A percentile compares a stretch with the other conserved stretches of the same genome.
Evolutionary conservation across 306 rosid genomes (phyloP).

Genomic region (Vigna angularis): DNA sequence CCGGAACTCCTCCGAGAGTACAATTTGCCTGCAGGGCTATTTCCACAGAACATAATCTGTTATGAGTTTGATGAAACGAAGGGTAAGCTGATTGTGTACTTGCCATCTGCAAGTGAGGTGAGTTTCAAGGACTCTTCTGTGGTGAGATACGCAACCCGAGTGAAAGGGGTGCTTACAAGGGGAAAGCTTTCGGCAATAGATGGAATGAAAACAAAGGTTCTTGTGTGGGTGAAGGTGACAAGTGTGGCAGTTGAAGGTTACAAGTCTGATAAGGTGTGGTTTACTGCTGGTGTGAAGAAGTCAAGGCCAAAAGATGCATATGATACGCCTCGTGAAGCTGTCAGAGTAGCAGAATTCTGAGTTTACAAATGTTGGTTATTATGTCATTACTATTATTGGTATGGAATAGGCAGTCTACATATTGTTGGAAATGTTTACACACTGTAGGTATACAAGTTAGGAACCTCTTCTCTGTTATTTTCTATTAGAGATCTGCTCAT

Average conservation of each 20-base stretch:
- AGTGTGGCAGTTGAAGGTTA: conserved; percentile 76
- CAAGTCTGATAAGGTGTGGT: conserved; percentile 89
- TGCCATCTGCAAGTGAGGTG: conserved; percentile 86
- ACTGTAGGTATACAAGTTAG: conserved; percentile 38
- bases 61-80: conserved; percentile 83
- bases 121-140: conserved; percentile 92
- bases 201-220: conserved; percentile 93
- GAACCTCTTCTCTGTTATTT: conserved; percentile 26
- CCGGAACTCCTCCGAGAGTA: conserved; percentile 91
- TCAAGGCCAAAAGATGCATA: conserved; percentile 79
- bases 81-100: conserved; percentile 77
- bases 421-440: conserved; percentile 34
- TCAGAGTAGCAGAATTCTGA: conserved; percentile 76
- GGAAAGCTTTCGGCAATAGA: conserved; percentile 86
- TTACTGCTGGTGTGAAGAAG: conserved; percentile 94
- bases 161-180: conserved; percentile 75
- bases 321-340: conserved; percentile 65
- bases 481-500: conserved; percentile 37
- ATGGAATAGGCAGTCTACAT: conserved; percentile 36
- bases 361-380: conserved; percentile 1
- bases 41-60: conserved; percentile 83
- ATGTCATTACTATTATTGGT: neutral
- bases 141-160: conserved; percentile 73
- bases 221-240: conserved; percentile 97
- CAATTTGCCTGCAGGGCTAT: conserved; percentile 87